These are phyloP conservation scores for Arthroderma sp. DNA, from an alignment of 2,329 filamentous ascomycete species.

Conservation along the genomic window DNA sequence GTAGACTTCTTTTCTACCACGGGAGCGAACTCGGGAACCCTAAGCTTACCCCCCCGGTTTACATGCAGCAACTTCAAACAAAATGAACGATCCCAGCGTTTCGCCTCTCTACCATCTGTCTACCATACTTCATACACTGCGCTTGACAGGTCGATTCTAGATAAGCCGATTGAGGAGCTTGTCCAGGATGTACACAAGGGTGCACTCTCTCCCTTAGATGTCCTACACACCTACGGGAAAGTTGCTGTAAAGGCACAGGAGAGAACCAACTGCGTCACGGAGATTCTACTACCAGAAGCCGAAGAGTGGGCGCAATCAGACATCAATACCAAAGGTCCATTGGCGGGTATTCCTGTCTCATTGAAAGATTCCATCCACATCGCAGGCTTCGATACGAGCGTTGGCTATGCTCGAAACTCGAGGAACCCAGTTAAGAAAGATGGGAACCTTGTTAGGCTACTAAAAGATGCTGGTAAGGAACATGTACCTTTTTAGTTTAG, in stretches of 20 bases:
- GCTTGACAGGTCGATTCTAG: conserved; percentile 53
- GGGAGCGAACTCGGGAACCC: neutral
- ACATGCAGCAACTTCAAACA: conserved; percentile 60
- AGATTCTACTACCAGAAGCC: conserved; percentile 66
- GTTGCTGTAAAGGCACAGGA: conserved; percentile 70
- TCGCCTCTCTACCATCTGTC: conserved; percentile 49
- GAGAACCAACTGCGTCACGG: conserved; percentile 80
- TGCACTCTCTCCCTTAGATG: conserved; percentile 50
- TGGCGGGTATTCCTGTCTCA: conserved; percentile 77
- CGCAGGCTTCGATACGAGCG: conserved; percentile 66
- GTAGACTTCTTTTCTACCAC: neutral
- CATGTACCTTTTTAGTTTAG: neutral
- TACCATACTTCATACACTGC: conserved; percentile 56
- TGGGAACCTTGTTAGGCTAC: conserved; percentile 57
- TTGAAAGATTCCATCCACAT: conserved; percentile 69
- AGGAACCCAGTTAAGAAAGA: conserved; percentile 55
- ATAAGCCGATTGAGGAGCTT: conserved; percentile 62
- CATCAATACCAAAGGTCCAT: conserved; percentile 62
- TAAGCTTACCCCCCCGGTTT: neutral
- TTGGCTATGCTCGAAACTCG: conserved; percentile 64
- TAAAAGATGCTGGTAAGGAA: conserved; percentile 60
- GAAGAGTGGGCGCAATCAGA: conserved; percentile 54
- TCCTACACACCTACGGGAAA: conserved; percentile 79
- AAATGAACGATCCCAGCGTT: conserved; percentile 55
- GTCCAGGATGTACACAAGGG: conserved; percentile 66